Conservation (phyloP, 257 asterid genomes). For the Penstemon davidsonii region DNA sequence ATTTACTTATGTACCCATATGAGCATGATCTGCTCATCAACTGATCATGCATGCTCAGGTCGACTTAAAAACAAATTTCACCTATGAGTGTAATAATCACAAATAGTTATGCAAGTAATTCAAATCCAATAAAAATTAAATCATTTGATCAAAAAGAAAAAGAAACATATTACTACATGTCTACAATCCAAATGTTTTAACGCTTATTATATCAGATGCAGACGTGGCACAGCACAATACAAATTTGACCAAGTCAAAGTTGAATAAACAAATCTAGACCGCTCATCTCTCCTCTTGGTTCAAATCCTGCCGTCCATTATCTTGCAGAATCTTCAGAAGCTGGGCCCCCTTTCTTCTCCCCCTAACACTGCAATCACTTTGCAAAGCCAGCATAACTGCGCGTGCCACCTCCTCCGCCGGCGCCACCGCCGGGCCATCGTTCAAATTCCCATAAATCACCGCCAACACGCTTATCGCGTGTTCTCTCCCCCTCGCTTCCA, state of each 20-base stretch:
- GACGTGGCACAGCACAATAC: conserved; percentile 6
- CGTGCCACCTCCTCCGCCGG: conserved; percentile 92
- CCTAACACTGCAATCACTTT: conserved; percentile 68
- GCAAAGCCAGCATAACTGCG: conserved; percentile 77
- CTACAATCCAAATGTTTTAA: no score
- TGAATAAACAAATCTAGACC: conserved; percentile 19
- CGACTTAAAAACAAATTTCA: no score
- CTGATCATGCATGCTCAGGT: no score
- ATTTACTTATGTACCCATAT: no score
- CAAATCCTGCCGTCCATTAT: conserved; percentile 45
- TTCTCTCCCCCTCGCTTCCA: conserved; percentile 82
- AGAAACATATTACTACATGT: no score
- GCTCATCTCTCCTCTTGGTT: conserved; percentile 34
- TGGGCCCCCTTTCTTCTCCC: conserved; percentile 84
- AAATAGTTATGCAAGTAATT: no score
- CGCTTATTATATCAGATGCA: neutral
- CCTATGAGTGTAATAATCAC: no score
- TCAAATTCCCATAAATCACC: conserved; percentile 57
- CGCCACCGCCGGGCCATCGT: conserved; percentile 45
- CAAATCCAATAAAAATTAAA: no score
- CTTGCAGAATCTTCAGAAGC: conserved; percentile 68
- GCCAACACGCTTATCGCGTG: conserved; percentile 70
- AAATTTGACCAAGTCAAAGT: neutral
- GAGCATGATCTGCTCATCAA: no score
- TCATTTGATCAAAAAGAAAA: no score